Percentiles rank a stretch among this genome's conserved stretches.
phyloP scores from a whole-genome alignment of 345 rosid species.

The Angophora floribunda region DNA sequence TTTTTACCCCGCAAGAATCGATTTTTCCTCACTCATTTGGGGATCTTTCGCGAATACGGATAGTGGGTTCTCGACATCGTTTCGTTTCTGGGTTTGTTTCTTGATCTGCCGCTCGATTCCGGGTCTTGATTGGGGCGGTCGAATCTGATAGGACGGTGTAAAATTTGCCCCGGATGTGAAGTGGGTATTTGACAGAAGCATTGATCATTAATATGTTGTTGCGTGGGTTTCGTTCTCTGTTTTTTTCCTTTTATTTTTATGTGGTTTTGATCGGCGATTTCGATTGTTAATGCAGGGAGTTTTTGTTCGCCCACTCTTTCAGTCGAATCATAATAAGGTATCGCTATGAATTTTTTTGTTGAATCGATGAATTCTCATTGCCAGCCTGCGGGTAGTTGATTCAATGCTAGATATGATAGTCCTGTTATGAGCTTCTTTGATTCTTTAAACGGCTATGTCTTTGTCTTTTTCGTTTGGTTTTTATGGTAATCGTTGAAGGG shows the following conservation, averaged over 20 bases:
- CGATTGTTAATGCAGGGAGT: neutral
- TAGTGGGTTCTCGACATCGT: neutral
- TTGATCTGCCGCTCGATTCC: neutral
- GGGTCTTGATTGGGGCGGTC: neutral
- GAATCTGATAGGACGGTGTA: neutral
- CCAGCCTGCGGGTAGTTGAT: neutral
- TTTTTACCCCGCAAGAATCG: neutral
- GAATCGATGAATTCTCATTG: neutral
- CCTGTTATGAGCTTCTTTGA: neutral
- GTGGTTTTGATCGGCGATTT: neutral
- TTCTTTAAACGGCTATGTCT: neutral
- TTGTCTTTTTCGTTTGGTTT: neutral
- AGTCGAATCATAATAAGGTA: neutral
- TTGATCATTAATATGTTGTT: neutral
- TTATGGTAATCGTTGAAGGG: neutral
- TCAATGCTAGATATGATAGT: neutral
- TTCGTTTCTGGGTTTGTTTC: neutral
- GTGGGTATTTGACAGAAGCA: neutral
- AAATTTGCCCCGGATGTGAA: neutral
- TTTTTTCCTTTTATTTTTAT: neutral
- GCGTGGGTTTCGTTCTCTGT: neutral
- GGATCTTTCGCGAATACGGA: neutral
- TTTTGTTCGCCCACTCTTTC: neutral
- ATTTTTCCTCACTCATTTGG: neutral
- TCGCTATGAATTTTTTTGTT: neutral